A percentile compares a stretch with the other conserved stretches of the same genome.
Conservation (phyloP, 192 early-diverging fungal species). For the Umbelopsis sp. region DNA sequence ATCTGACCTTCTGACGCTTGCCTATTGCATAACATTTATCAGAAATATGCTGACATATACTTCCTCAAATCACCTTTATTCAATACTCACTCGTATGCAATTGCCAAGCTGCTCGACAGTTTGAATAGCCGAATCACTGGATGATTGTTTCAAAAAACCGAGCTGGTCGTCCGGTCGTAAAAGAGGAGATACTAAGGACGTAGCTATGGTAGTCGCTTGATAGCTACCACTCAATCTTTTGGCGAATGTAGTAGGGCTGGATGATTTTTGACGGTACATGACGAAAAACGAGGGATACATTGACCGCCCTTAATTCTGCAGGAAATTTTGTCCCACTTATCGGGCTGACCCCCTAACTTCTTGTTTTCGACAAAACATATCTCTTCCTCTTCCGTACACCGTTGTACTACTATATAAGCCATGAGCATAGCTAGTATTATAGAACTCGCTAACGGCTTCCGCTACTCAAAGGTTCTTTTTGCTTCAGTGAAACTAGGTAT, state of each 20-base stretch:
- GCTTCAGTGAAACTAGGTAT: conserved; percentile 24
- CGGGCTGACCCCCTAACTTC: too few relatives aligned
- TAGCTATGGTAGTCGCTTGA: not conserved
- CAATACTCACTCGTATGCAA: not conserved
- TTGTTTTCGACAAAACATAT: too few relatives aligned
- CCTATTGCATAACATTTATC: not conserved
- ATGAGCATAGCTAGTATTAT: conserved; percentile 21
- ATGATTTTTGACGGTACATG: conserved; percentile 8
- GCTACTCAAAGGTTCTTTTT: conserved; percentile 29
- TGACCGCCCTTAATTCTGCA: too few relatives aligned
- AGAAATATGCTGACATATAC: too few relatives aligned
- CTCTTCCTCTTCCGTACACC: not conserved
- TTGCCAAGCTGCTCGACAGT: not conserved
- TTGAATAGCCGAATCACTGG: not conserved
- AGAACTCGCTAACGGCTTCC: conserved; percentile 21
- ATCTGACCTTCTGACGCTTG: not conserved
- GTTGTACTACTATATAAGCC: not conserved
- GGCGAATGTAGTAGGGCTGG: not conserved
- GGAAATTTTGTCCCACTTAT: too few relatives aligned
- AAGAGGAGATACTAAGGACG: not conserved
- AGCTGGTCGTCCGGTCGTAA: not conserved
- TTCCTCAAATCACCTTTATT: too few relatives aligned
- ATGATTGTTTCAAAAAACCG: not conserved
- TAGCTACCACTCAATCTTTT: conserved; percentile 1
- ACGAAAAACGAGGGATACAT: not conserved